Conservation (phyloP, 495 filamentous ascomycete genomes). For the Pseudevernia furfuracea region DNA sequence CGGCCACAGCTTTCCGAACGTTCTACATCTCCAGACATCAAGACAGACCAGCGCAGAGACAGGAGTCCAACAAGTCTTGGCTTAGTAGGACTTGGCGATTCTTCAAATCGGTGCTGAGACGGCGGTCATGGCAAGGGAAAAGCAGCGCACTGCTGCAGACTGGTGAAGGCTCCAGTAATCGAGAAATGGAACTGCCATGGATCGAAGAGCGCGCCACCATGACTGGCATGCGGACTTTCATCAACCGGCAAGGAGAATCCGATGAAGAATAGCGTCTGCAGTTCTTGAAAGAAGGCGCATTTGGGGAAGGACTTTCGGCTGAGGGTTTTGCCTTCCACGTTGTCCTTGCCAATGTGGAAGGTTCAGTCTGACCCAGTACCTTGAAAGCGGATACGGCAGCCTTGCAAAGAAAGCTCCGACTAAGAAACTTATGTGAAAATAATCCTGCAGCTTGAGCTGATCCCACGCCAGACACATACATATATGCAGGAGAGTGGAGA, state of each 20-base stretch:
- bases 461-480: not conserved
- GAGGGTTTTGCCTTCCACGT: not conserved
- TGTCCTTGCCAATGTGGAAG: not conserved
- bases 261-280: not conserved
- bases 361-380: not conserved
- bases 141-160: not conserved
- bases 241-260: constrained; percentile 13
- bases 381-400: not conserved
- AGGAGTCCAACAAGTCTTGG: not conserved
- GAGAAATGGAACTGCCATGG: not conserved
- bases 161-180: constrained; percentile 2
- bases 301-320: not conserved
- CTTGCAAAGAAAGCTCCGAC: not conserved
- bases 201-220: constrained; percentile 16
- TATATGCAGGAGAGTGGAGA: not conserved
- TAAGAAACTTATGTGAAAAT: not conserved
- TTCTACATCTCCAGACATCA: constrained; percentile 20
- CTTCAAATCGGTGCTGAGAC: constrained; percentile 1
- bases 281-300: not conserved
- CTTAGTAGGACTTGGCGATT: constrained; percentile 2
- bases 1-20: constrained; percentile 24
- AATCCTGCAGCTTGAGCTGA: not conserved
- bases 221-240: constrained; percentile 23
- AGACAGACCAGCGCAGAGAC: not conserved
- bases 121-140: constrained; percentile 9